phyloP scores from a whole-genome alignment of 306 rosid genomes.

The Comarum palustre region DNA sequence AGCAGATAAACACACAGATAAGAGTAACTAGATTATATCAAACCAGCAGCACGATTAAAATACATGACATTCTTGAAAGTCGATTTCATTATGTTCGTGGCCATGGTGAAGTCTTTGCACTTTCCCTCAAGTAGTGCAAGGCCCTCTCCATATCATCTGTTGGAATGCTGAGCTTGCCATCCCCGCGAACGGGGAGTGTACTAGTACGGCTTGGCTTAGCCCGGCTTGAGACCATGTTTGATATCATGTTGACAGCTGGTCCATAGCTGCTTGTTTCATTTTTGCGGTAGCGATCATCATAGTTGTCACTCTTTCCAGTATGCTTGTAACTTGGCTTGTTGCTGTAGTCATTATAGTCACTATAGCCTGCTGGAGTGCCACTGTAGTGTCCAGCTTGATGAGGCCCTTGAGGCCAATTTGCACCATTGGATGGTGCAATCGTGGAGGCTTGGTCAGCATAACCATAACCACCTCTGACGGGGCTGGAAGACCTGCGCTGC shows the following conservation, averaged over 20 bases:
- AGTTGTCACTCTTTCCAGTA: conserved; percentile 16
- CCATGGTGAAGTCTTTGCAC: conserved; percentile 17
- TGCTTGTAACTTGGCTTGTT: conserved; percentile 29
- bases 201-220: conserved; percentile 12
- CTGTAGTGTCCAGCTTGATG: neutral
- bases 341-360: conserved; percentile 16
- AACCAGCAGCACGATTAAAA: neutral
- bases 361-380: conserved; percentile 5
- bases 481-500: conserved; percentile 19
- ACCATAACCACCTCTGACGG: conserved; percentile 1
- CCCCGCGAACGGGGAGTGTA: conserved; percentile 23
- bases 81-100: neutral
- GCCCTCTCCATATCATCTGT: conserved; percentile 36
- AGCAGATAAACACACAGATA: neutral
- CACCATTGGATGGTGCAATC: neutral
- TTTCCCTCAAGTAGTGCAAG: conserved; percentile 31
- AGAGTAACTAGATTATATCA: neutral
- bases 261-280: neutral
- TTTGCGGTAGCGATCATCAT: conserved; percentile 20
- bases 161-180: conserved; percentile 34
- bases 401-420: conserved; percentile 10
- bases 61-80: neutral
- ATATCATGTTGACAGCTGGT: neutral
- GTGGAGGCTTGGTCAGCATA: conserved; percentile 29
- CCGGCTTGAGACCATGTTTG: neutral